These are phyloP conservation scores for Dryas drummondii DNA, from an alignment of 306 rosid genomes.

Conservation along the genomic window DNA sequence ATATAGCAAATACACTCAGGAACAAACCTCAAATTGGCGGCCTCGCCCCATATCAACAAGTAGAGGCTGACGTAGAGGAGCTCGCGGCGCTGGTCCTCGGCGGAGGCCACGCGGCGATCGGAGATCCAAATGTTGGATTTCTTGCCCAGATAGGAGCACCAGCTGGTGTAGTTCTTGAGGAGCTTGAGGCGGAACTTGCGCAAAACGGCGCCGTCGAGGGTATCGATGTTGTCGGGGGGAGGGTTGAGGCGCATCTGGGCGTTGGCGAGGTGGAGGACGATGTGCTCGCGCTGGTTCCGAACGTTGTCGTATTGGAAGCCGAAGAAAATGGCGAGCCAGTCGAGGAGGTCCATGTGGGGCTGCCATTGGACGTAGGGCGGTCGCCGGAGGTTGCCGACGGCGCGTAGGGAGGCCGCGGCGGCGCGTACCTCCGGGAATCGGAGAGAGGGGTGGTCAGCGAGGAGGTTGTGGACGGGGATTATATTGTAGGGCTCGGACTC, in stretches of 20 bases:
- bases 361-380: slow-evolving; percentile 80
- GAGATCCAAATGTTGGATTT: slow-evolving; percentile 85
- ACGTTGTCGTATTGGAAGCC: slow-evolving; percentile 85
- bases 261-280: slow-evolving; percentile 89
- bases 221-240: slow-evolving; percentile 90
- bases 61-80: slow-evolving; percentile 77
- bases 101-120: slow-evolving; percentile 33
- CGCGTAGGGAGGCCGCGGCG: slow-evolving; percentile 55
- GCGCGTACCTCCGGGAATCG: slow-evolving; percentile 93
- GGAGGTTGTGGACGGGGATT: slow-evolving; percentile 80
- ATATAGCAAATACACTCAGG: slow-evolving; percentile 89
- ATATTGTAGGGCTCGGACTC: slow-evolving; percentile 77
- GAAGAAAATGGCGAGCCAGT: slow-evolving; percentile 86
- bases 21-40: slow-evolving; percentile 74
- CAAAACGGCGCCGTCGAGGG: slow-evolving; percentile 60
- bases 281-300: slow-evolving; percentile 94
- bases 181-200: slow-evolving; percentile 81
- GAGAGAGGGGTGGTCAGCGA: slow-evolving; percentile 88
- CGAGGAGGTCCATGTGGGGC: slow-evolving; percentile 68
- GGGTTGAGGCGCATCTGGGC: slow-evolving; percentile 94
- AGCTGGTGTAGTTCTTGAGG: slow-evolving; percentile 59
- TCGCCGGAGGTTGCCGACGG: slow-evolving; percentile 69
- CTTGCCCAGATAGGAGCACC: slow-evolving; percentile 94
- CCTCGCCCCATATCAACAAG: slow-evolving; percentile 92
- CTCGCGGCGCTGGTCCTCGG: slow-evolving; percentile 68